Base-by-base conservation (phyloP, 2,329 filamentous ascomycete genomes). In the Drechmeria coniospora region DNA sequence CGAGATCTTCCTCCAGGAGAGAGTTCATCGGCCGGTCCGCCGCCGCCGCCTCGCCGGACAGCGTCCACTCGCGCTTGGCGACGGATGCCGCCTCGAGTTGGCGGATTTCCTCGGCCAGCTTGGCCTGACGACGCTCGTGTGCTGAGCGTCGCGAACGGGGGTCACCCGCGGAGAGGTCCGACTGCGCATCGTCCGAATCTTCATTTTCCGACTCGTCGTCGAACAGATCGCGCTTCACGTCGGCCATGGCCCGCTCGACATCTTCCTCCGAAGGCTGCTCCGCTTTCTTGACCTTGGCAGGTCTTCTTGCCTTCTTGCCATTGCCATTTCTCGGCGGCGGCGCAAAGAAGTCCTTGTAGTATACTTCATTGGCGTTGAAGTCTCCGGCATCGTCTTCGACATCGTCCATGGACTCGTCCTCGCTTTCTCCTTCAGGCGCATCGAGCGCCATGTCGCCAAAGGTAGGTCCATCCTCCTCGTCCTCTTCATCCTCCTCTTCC, bases 291-390 rank as follows among this genome's bases (percentile, higher is more conserved):
- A 50, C 52, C 17, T 43, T 51, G 27, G 50, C 55, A 8, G 47
- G 44, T 29, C 59, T 54, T 37, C 55, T 60, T 30, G 47, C 50
- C 42, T 54, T 69, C 39, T 46, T 53, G 32, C 47, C 56, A 42
- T 65, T 73, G 32, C 63, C 64, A 35, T 90, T 92, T 41, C 69
- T 73, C 13, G 77, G 67, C 10, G 86, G 86, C 8, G 86, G 87
- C 8, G 79, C 83, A 45, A 94, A 95, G 57, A 94, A 95, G 50
- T 95, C 84, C 35, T 77, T 75, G 53, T 93, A 95, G 56, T 77
- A 83, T 43, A 94, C 64, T 36, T 86, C 78, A 47, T 93, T 92
- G 27, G 86, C 84, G 43, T 92, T 92, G 36, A 61, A 51, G 25
- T 66, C 68, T 27, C 66, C 65, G 21, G 64, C 69, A 24, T 69